A percentile compares a stretch with the other conserved stretches of the same genome.
phyloP scores from a whole-genome alignment of 1,139 yeast genomes.

The Suhomyces kunorum region DNA sequence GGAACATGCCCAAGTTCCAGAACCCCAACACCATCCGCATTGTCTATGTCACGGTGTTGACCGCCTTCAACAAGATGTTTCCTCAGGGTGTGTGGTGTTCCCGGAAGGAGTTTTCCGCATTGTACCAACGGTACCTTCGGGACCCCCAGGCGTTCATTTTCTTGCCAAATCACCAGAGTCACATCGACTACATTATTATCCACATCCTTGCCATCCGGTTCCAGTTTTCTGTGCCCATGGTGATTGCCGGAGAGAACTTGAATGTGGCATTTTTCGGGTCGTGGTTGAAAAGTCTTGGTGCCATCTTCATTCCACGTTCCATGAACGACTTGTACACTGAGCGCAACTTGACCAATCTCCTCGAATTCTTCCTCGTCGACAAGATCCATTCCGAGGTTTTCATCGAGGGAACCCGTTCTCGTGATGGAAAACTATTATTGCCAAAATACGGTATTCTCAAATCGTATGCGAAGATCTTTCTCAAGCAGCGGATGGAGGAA shows the following conservation, averaged over 20 bases:
- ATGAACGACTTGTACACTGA: conserved; percentile 59
- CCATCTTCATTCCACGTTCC: conserved; percentile 48
- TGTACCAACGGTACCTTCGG: conserved; percentile 35
- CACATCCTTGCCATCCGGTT: conserved; percentile 59
- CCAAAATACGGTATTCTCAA: conserved; percentile 69
- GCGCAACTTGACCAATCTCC: conserved; percentile 53
- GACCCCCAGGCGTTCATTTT: conserved; percentile 48
- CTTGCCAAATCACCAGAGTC: conserved; percentile 62
- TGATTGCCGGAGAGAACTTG: conserved; percentile 69
- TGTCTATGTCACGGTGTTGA: conserved; percentile 43
- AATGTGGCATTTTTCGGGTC: conserved; percentile 63
- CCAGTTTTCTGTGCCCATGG: conserved; percentile 59
- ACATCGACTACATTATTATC: conserved; percentile 63
- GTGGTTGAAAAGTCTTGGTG: conserved; percentile 46
- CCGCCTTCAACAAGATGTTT: conserved; percentile 38
- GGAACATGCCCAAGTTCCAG: conserved; percentile 38
- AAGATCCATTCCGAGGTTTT: conserved; percentile 63
- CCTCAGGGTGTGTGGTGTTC: conserved; percentile 49
- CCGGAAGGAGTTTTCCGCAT: conserved; percentile 31
- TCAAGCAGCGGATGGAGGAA: conserved; percentile 44
- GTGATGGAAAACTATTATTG: conserved; percentile 63
- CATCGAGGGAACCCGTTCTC: conserved; percentile 67
- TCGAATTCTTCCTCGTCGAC: conserved; percentile 52
- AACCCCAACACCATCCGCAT: conserved; percentile 32
- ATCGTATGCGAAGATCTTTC: conserved; percentile 47